Evolutionary conservation across 768 basidiomycete genomes (phyloP), one percentile per base, ranked within the genome.

Genomic region (Phlebiopsis flavidoalba): DNA sequence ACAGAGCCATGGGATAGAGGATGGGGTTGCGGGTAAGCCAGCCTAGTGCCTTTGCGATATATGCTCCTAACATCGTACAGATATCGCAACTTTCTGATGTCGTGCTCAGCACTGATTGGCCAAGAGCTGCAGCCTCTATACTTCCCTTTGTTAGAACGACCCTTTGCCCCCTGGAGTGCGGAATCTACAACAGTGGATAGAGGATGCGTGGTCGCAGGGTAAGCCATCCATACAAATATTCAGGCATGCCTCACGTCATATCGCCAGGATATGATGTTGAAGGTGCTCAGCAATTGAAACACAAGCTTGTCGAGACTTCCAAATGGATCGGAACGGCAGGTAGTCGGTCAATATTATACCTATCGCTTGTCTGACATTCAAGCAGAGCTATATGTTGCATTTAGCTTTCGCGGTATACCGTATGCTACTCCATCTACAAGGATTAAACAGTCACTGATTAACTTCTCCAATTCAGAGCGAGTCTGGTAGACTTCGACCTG

Each of bases 71-170:
- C 15, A 26, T 22, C 4, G 11, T 53, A 8, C 60, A 93, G 91
- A 24, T 93, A 94, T 68, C 86, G 90, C 21, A 93, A 92, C 69
- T 93, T 88, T 65, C 65, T 91, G 64, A 93, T 94, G 86, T 76
- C 81, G 8, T 93, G 90, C 68, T 77, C 86, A 2, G 80, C 83
- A 5, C 79, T 94, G 21, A 85, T 90, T 80, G 80, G 78, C 53
- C 92, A 94, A 68, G 72, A 72, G 56, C 59, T 71, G 12, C 88
- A 90, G 68, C 80, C 82, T 1, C 58, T 79, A 58, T 94, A 93
- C 71, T 81, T 80, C 59, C 73, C 81, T 1, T 73, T 86, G 17
- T 75, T 93, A 2, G 82, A n/a, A 85, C 55, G 63, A 73, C n/a
- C 81, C 83, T 4, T 73, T 74, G 10, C 73, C 81, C 1, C 94